A percentile compares a stretch with the other conserved stretches of the same genome.
Conservation (phyloP, 306 rosid genomes). For the Alnus glutinosa region DNA sequence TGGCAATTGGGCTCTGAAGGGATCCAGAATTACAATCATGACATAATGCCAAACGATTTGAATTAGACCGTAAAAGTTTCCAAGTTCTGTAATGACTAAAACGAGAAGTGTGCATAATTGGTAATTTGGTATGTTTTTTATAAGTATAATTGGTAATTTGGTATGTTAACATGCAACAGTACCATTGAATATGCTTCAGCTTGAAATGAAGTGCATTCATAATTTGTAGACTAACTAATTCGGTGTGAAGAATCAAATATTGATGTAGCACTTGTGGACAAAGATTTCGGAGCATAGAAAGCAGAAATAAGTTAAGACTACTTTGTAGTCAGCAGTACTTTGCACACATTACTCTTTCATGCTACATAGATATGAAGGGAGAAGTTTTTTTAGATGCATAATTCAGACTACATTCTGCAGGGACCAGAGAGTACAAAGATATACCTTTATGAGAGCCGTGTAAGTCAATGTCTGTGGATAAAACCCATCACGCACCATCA, state of each 20-base stretch:
- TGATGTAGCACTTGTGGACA: neutral
- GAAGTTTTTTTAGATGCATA: slow-evolving; percentile 2
- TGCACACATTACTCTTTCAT: slow-evolving; percentile 9
- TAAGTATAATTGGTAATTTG: no score
- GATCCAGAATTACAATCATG: neutral
- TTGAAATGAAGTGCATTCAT: slow-evolving; percentile 16
- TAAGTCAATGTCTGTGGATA: slow-evolving; percentile 48
- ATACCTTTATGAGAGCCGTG: slow-evolving; percentile 68
- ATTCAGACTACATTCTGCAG: neutral
- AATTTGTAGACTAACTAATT: slow-evolving; percentile 2
- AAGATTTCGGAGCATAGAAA: neutral
- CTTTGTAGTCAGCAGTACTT: neutral
- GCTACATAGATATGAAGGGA: slow-evolving; percentile 24
- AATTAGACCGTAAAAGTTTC: neutral
- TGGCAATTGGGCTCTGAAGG: neutral
- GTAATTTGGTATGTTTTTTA: neutral
- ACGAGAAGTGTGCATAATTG: neutral
- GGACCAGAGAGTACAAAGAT: slow-evolving; percentile 22
- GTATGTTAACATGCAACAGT: neutral
- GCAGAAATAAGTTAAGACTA: neutral
- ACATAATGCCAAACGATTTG: slow-evolving; percentile 9
- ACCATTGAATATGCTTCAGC: neutral
- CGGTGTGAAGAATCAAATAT: neutral
- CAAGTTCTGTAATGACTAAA: slow-evolving; percentile 6
- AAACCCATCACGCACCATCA: slow-evolving; percentile 80